A percentile compares a stretch with the other conserved stretches of the same genome.
Conservation (phyloP, 1,284 basidiomycete species). For the Termitomyces sp. region DNA sequence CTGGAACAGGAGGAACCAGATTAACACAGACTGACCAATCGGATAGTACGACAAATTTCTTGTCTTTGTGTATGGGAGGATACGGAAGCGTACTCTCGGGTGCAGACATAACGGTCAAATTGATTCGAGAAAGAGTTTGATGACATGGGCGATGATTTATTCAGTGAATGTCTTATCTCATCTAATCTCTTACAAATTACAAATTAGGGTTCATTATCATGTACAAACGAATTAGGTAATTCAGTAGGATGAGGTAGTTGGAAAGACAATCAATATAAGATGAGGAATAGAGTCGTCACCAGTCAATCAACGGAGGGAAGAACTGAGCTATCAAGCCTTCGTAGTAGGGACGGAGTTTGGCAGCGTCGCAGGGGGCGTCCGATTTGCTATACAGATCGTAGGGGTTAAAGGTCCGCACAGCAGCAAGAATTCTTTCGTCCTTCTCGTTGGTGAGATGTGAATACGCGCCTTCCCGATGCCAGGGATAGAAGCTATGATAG, state of each 20-base stretch:
- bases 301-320: slow-evolving; percentile 76
- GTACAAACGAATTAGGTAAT: background rate
- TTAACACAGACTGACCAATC: slow-evolving; percentile 66
- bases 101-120: slow-evolving; percentile 19
- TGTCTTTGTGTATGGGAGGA: slow-evolving; percentile 73
- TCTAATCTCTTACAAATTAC: slow-evolving; percentile 3
- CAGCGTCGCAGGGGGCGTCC: slow-evolving; percentile 63
- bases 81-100: slow-evolving; percentile 71
- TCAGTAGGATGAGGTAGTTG: background rate
- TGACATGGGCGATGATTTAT: background rate
- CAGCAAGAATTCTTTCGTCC: slow-evolving; percentile 56
- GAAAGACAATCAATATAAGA: background rate
- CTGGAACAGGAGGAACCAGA: background rate
- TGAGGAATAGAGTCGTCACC: slow-evolving; percentile 39
- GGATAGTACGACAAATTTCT: slow-evolving; percentile 81
- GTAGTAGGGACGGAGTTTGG: slow-evolving; percentile 77
- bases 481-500: slow-evolving; percentile 95
- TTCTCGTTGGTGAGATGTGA: slow-evolving; percentile 69
- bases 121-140: background rate
- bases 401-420: slow-evolving; percentile 78
- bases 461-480: slow-evolving; percentile 86
- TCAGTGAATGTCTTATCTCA: slow-evolving; percentile 6
- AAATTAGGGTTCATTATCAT: no score
- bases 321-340: slow-evolving; percentile 77
- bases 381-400: slow-evolving; percentile 91